Base-by-base conservation (phyloP, 306 rosid genomes). In the Nissolia schottii region DNA sequence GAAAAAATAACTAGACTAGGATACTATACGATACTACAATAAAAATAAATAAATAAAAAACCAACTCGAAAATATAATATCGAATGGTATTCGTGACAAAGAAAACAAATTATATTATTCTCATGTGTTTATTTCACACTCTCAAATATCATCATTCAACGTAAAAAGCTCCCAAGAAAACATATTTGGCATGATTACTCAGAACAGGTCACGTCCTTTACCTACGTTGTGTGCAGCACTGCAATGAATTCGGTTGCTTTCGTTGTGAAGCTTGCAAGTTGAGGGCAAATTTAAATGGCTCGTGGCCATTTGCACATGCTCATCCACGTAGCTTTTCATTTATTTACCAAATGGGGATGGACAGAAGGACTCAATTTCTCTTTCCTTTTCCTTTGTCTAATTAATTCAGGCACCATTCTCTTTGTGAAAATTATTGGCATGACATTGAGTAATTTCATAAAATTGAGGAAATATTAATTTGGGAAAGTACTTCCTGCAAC, bases 261-360 rank as follows among this genome's bases (percentile, higher is more conserved):
- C 75, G n/a, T 54, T 2, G 53, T 23, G n/a, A n/a, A 54, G 64
- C 75, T 69, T 51, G 75, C 64, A 54, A 34, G 35, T 32, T 68
- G 34, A 14, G 19, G 50, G 3, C 62, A 32, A 19, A 22, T 10
- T 48, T 11, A 48, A 48, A 48, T 49, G 38, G 13, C n/a, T 67
- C 38, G 32, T 50, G 2, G n/a, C 49, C 61, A 34, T 31, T 50
- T 19, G 22, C 74, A 50, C 74, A 50, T 32, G 62, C 35, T 32
- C 50, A 12, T 32, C 20, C 62, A 68, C 31, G 35, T 68, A 37
- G 59, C 32, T 7, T 20, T 68, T 23, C 23, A 32, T 62, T 6
- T 32, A 7, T 51, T 68, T 51, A 68, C 50, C 74, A 4, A 32
- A 32, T 22, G 3, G 8, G 16, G 19, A 48, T 24, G 22, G 23